Conservation (phyloP, 805 yeast genomes). For the Saccharomycopsis capsularis region DNA sequence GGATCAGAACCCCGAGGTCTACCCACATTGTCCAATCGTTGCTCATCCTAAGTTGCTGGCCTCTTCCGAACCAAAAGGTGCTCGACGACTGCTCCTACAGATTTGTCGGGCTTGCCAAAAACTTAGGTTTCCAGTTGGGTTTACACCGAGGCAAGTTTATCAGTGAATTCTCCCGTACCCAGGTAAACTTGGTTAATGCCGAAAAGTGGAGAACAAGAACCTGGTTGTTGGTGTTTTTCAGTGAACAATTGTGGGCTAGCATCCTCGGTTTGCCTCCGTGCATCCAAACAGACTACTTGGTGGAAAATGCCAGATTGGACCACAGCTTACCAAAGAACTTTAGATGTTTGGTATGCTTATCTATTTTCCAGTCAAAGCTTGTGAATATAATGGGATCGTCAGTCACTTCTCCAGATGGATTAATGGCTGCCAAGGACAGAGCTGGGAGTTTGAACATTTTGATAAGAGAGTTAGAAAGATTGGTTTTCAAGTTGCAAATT, state of each 20-base stretch:
- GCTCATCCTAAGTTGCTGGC: constrained; percentile 82
- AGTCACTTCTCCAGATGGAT: constrained; percentile 80
- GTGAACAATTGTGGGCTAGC: constrained; percentile 89
- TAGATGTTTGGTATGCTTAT: constrained; percentile 61
- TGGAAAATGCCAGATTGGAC: constrained; percentile 73
- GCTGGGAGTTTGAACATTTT: constrained; percentile 73
- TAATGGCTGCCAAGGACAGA: constrained; percentile 75
- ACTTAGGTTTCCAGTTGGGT: constrained; percentile 78
- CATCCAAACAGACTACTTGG: constrained; percentile 70
- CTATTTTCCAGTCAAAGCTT: constrained; percentile 78
- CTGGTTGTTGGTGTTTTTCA: constrained; percentile 82
- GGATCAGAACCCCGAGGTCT: constrained; percentile 89
- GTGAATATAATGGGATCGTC: constrained; percentile 83
- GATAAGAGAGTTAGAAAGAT: constrained; percentile 69
- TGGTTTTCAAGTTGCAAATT: constrained; percentile 59
- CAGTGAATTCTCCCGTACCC: constrained; percentile 84
- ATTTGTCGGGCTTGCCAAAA: constrained; percentile 81
- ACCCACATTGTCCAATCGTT: constrained; percentile 91
- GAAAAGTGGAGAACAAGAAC: constrained; percentile 92
- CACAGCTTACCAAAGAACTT: constrained; percentile 57
- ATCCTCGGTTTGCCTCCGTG: constrained; percentile 83
- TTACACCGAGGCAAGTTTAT: constrained; percentile 88
- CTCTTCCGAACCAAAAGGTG: constrained; percentile 85
- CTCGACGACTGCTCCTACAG: constrained; percentile 88
- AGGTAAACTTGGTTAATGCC: constrained; percentile 80